phyloP scores from a whole-genome alignment of 1,139 yeast species.

The Spencermartinsiella ligniputridi region DNA sequence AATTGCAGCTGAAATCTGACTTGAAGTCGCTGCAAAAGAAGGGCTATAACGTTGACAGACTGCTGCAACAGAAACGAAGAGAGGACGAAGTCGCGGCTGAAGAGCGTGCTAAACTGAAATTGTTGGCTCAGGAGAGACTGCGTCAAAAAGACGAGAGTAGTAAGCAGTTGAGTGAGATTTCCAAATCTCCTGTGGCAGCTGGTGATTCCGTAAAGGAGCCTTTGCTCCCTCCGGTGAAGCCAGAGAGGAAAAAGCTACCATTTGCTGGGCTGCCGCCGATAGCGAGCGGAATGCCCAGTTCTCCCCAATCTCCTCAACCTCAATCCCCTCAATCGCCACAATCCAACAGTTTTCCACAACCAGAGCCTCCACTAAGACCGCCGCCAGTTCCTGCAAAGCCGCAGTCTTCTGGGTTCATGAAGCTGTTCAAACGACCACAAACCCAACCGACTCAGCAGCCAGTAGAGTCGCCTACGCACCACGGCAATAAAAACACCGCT shows the following conservation, averaged over 20 bases:
- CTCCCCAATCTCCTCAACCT: background rate
- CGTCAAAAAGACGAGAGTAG: conserved; percentile 20
- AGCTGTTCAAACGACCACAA: background rate
- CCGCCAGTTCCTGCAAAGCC: no score
- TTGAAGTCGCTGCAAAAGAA: conserved; percentile 5
- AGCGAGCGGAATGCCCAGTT: background rate
- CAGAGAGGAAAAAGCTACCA: no score
- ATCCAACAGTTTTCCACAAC: no score
- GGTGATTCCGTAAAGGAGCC: background rate
- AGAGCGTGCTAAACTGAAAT: conserved; percentile 9
- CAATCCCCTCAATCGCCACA: background rate
- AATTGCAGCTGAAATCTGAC: conserved; percentile 32
- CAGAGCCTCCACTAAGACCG: no score
- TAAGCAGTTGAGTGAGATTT: conserved; percentile 6
- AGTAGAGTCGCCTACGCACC: background rate
- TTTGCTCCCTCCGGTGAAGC: background rate
- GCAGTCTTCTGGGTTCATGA: background rate
- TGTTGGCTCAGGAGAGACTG: conserved; percentile 1
- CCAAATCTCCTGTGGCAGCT: background rate
- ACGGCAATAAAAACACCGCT: background rate
- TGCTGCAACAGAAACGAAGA: conserved; percentile 14
- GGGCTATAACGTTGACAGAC: conserved; percentile 38
- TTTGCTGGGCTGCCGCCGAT: no score
- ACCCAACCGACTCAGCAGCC: background rate
- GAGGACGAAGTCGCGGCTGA: conserved; percentile 10